Evolutionary conservation across 2,329 filamentous ascomycete species (phyloP), one percentile per base, ranked within the genome.

Genomic region (Arachnopeziza araneosa): DNA sequence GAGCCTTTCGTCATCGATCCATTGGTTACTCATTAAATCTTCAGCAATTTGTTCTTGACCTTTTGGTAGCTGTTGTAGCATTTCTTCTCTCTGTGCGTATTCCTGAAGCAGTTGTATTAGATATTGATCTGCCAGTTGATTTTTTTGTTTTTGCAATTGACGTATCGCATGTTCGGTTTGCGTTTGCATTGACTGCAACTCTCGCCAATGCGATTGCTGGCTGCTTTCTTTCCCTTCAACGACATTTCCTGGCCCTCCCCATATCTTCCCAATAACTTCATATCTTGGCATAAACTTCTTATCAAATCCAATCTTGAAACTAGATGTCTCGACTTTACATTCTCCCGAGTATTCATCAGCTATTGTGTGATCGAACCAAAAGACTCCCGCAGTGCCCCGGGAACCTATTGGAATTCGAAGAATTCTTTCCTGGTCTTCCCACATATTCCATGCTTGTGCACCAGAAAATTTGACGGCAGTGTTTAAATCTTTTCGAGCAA

Each of bases 371-470:
- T n/a, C n/a, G 36, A 44, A 44, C 36, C 36, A 44, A 44, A 44
- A 44, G 36, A 44, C 36, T 14, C 36, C 36, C 6, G 17, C 36
- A 44, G 4, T 44, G 6, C 36, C 36, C 17, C 4, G 6, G 36
- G 36, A 17, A 44, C 36, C 36, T 14, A 12, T 44, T 44, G 61
- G 55, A 9, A 64, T 52, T n/a, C 60, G 36, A 19, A 63, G 24
- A 48, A 61, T 24, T 7, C 63, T 58, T 23, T 63, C 58, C 14
- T 54, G 24, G 24, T 56, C 49, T 12, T 56, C 44, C 63, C 61
- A 63, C 12, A 26, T 24, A 24, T 63, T 60, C 54, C 55, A 44
- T 8, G 36, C 6, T 44, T 6, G 10, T 44, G 2, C 36, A 14
- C 17, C 36, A 44, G 17, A 14, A 14, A 7, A 44, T 14, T 44